These are phyloP conservation scores for Tuber brumale DNA, from an alignment of 495 filamentous ascomycete species.

Conservation along the genomic window DNA sequence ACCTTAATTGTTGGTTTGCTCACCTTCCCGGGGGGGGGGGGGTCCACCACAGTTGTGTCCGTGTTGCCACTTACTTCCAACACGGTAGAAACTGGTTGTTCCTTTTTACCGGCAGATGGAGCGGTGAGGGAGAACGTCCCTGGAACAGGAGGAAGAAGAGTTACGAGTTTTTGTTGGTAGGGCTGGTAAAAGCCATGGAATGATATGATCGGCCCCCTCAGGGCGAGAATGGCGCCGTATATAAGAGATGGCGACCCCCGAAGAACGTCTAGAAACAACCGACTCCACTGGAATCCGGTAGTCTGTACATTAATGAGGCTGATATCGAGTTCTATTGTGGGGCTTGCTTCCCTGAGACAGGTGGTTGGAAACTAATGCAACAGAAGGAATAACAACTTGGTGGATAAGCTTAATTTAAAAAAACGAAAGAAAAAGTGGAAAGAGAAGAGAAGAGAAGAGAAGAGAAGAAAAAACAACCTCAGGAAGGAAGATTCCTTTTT, in stretches of 20 bases:
- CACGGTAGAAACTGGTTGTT: constrained; percentile 2
- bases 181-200: not conserved
- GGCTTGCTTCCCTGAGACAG: not conserved
- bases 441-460: too few relatives aligned
- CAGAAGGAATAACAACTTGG: not conserved
- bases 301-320: not conserved
- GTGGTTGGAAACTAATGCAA: constrained; percentile 1
- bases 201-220: not conserved
- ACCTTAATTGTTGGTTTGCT: not conserved
- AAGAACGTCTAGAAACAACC: not conserved
- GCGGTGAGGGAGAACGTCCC: not conserved
- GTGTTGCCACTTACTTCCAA: constrained; percentile 1
- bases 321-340: not conserved
- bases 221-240: not conserved
- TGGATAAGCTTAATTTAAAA: constrained; percentile 9
- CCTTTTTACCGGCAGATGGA: not conserved
- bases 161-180: not conserved
- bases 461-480: not conserved
- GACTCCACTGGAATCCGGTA: not conserved
- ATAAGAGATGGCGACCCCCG: not conserved
- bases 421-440: constrained; percentile 7
- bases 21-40: not conserved
- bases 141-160: constrained; percentile 1
- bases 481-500: constrained; percentile 4
- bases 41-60: not conserved